Evolutionary conservation across 2,329 filamentous ascomycete species (phyloP), one percentile per base, ranked within the genome.

Genomic region (Sodiomyces alkalinus): DNA sequence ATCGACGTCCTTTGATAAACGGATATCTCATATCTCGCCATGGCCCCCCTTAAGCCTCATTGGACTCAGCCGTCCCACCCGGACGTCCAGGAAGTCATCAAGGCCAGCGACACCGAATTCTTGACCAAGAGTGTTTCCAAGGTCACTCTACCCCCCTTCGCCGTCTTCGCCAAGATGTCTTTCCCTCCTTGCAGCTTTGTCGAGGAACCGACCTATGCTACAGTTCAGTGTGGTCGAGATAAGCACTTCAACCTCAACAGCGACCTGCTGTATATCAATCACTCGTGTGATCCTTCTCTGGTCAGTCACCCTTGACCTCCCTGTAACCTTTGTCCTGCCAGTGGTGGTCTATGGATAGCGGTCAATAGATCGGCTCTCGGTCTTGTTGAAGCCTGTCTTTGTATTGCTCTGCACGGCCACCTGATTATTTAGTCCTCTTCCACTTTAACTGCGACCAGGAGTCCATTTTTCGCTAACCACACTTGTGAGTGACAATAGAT

Each of bases 201-300:
- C 28, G 48, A 56, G 3, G 57, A 62, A 35, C 58, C 69, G 3
- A 74, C 68, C 8, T 78, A 77, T 41, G 68, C 71, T 17, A 75
- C 72, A 2, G 70, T 77, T 16, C 73, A 78, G 51, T 64, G 63
- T 35, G 66, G 60, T 34, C 52, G 52, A 30, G 47, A 66, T 38
- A 53, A 52, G 32, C 73, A 78, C 45, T 49, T 77, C 40, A 63
- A 68, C 41, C 54, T 78, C 23, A 77, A 78, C 53, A 74, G 66
- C 41, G 72, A 77, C 42, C 45, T 78, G 43, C 47, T 78, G 25
- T 78, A 75, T 50, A 70, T 75, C 39, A 78, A 78, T 48, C 73
- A 78, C 51, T 73, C 67, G 4, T 78, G 73, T 49, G 68, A 73
- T 41, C 73, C 73, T 15, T 69, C 67, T 44, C 57, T 78, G 34